These are phyloP conservation scores for Neonectria sp. DNA, from an alignment of 2,329 filamentous ascomycete species.

Conservation along the genomic window DNA sequence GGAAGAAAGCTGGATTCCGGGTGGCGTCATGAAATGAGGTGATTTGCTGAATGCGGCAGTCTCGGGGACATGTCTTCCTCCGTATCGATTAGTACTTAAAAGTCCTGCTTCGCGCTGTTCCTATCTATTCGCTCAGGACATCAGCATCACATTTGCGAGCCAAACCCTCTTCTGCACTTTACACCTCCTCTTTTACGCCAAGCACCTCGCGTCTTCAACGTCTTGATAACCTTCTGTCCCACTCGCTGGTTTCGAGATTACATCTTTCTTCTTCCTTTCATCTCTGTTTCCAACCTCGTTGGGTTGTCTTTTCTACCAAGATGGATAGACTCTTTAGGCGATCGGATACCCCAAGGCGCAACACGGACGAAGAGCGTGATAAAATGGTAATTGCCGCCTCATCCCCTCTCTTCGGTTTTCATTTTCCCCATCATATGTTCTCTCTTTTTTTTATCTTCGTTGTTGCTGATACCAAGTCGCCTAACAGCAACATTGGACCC, in stretches of 20 bases:
- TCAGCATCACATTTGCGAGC: not conserved
- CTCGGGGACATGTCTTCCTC: not conserved
- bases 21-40: not conserved
- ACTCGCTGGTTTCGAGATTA: too few relatives aligned
- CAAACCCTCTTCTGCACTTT: not conserved
- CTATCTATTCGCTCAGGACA: not conserved
- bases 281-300: too few relatives aligned
- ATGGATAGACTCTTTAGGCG: not conserved
- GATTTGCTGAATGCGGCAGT: not conserved
- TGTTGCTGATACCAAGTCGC: not conserved
- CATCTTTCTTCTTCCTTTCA: not conserved
- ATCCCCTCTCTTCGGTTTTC: not conserved
- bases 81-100: not conserved
- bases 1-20: too few relatives aligned
- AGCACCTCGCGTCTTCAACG: not conserved
- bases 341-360: slow-evolving; percentile 14
- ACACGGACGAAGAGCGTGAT: slow-evolving; percentile 15
- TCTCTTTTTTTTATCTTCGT: not conserved
- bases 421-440: not conserved
- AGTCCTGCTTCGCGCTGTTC: not conserved
- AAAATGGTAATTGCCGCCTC: slow-evolving; percentile 13
- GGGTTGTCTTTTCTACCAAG: not conserved
- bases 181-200: not conserved
- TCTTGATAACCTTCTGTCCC: too few relatives aligned
- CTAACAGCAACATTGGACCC: slow-evolving; percentile 27